Evolutionary conservation across 176 grass and related monocot genomes (phyloP).

Genomic region (Zoysia japonica): DNA sequence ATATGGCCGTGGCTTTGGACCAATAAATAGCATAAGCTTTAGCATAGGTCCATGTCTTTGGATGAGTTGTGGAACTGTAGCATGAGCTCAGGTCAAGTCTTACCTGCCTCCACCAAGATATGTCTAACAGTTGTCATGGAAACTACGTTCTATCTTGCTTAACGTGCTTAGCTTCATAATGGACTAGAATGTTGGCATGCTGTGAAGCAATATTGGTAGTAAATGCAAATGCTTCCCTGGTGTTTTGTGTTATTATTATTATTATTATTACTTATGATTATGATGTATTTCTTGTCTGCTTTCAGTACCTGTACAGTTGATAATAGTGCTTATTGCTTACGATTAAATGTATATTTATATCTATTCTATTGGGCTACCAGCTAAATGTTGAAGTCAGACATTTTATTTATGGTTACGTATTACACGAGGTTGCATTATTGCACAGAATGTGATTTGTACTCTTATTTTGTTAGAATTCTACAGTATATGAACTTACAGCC

Average conservation of each 20-base stretch:
- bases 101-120: not conserved
- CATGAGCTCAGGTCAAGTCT: not conserved
- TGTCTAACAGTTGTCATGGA: not conserved
- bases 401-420: constrained; percentile 9
- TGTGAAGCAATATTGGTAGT: not conserved
- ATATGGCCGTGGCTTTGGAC: too few relatives aligned
- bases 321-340: not conserved
- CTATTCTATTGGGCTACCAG: not conserved
- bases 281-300: not conserved
- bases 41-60: not conserved
- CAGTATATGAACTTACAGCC: not conserved
- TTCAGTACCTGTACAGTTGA: not conserved
- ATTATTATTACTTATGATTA: not conserved
- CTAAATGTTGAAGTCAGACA: not conserved
- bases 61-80: not conserved
- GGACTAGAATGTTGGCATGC: not conserved
- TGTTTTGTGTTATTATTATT: not conserved
- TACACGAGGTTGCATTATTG: not conserved
- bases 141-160: not conserved
- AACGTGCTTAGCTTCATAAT: not conserved
- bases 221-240: not conserved
- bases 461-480: not conserved
- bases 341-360: not conserved
- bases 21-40: constrained; percentile 7
- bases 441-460: not conserved